Conservation (phyloP, 2,329 filamentous ascomycete genomes). For the Stachybotrys chartarum region DNA sequence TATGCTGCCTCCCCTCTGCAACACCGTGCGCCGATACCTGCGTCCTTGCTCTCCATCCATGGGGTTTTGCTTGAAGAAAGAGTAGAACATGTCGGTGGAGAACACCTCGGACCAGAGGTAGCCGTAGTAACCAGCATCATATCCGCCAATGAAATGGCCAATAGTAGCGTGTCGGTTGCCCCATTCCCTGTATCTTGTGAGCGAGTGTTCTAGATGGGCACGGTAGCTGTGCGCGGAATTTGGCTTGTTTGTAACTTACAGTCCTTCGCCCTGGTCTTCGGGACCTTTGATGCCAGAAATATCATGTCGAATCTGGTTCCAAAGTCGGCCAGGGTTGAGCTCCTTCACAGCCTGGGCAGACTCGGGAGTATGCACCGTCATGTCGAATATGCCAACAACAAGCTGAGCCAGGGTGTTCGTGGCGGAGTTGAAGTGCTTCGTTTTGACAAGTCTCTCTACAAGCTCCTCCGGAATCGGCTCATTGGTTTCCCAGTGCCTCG, state of each 20-base stretch:
- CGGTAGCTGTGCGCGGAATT: background rate
- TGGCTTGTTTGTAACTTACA: conserved; percentile 31
- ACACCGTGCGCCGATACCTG: conserved; percentile 68
- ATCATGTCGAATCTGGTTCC: conserved; percentile 65
- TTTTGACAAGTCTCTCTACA: conserved; percentile 65
- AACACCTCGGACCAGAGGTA: conserved; percentile 73
- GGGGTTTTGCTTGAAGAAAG: conserved; percentile 68
- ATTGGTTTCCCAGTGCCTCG: conserved; percentile 64
- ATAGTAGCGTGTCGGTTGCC: conserved; percentile 75
- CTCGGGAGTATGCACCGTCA: conserved; percentile 67
- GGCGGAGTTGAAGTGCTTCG: conserved; percentile 75
- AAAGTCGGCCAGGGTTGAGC: conserved; percentile 57
- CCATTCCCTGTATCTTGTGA: conserved; percentile 45
- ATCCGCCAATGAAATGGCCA: conserved; percentile 76
- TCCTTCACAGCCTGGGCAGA: conserved; percentile 62
- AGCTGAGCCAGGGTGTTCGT: conserved; percentile 73
- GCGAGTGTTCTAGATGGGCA: conserved; percentile 8
- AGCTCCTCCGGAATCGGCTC: conserved; percentile 68
- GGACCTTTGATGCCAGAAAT: conserved; percentile 70
- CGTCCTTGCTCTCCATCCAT: conserved; percentile 71
- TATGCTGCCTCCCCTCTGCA: conserved; percentile 70
- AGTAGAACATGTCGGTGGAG: conserved; percentile 80
- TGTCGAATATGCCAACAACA: conserved; percentile 77
- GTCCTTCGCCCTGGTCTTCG: conserved; percentile 52
- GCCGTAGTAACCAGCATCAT: conserved; percentile 79